phyloP scores from a whole-genome alignment of 163 green algal genomes.

The Chlorella variabilis region DNA sequence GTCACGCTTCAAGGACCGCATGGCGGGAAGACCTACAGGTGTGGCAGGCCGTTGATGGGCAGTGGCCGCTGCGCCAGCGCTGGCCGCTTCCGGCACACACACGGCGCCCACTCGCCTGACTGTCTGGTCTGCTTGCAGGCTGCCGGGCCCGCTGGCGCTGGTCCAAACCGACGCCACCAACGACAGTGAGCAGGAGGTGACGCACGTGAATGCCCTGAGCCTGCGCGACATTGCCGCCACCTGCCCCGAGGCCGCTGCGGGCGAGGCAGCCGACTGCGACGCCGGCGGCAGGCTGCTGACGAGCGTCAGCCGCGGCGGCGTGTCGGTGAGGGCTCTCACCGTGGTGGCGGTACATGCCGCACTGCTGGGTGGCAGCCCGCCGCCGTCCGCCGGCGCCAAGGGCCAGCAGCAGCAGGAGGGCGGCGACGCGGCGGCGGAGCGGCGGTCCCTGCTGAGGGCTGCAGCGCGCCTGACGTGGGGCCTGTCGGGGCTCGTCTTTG shows the following conservation, averaged over 20 bases:
- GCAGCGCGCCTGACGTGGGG: conserved; percentile 23
- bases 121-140: conserved; percentile 1
- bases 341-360: conserved; percentile 19
- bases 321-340: not conserved
- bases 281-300: not conserved
- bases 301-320: not conserved
- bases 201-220: conserved; percentile 21
- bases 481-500: conserved; percentile 16
- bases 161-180: conserved; percentile 6
- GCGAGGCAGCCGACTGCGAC: not conserved
- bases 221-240: not conserved
- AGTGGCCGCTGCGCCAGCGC: not conserved
- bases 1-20: not conserved
- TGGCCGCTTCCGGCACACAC: too few species aligned
- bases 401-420: not conserved
- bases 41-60: too few species aligned
- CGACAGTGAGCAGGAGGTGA: too few species aligned
- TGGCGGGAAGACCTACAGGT: not conserved
- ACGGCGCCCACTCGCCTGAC: not conserved
- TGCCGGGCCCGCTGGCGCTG: conserved; percentile 10
- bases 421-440: not conserved
- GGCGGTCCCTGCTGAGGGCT: conserved; percentile 7
- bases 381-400: not conserved
- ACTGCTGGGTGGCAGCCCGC: not conserved
- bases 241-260: not conserved